A percentile compares a stretch with the other conserved stretches of the same genome.
phyloP scores from a whole-genome alignment of 1,139 yeast genomes.

The Dujonia santamariae region DNA sequence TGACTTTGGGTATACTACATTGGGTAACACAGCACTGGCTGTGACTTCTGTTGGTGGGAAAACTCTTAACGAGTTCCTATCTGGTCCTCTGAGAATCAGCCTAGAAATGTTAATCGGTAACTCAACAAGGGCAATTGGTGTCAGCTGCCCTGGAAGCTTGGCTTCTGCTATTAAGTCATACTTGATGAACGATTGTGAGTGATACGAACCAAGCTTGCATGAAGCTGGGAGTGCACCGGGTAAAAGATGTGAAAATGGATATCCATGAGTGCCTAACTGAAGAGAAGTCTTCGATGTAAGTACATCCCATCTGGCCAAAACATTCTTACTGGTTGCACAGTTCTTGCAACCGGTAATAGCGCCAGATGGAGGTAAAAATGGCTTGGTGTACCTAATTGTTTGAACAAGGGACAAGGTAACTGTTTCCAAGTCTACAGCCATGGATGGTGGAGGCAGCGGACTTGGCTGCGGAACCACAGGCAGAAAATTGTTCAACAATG shows the following conservation, averaged over 20 bases:
- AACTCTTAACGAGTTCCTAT: conserved; percentile 80
- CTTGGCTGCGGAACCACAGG: background rate
- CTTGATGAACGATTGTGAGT: conserved; percentile 54
- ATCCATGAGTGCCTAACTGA: conserved; percentile 70
- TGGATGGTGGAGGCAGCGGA: conserved; percentile 8
- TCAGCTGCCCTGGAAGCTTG: conserved; percentile 31
- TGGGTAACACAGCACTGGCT: conserved; percentile 83
- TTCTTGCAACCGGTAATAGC: conserved; percentile 51
- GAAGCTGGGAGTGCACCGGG: conserved; percentile 93
- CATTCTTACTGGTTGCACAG: conserved; percentile 54
- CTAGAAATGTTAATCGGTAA: conserved; percentile 76
- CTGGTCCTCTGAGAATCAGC: conserved; percentile 78
- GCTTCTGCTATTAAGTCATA: conserved; percentile 74
- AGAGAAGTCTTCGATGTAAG: conserved; percentile 55
- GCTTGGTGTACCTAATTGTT: conserved; percentile 60
- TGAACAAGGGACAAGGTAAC: conserved; percentile 72
- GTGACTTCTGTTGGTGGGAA: conserved; percentile 94
- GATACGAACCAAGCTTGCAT: conserved; percentile 53
- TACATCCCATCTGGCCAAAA: conserved; percentile 87
- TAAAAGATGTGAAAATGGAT: conserved; percentile 88
- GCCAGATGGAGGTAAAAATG: conserved; percentile 56
- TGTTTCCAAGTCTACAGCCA: conserved; percentile 37
- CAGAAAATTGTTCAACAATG: too few relatives aligned
- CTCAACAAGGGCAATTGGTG: conserved; percentile 38
- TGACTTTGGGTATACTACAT: conserved; percentile 85